Evolutionary conservation across 23 red algal species (phyloP).

Genomic region (Gracilaria vermiculophylla): DNA sequence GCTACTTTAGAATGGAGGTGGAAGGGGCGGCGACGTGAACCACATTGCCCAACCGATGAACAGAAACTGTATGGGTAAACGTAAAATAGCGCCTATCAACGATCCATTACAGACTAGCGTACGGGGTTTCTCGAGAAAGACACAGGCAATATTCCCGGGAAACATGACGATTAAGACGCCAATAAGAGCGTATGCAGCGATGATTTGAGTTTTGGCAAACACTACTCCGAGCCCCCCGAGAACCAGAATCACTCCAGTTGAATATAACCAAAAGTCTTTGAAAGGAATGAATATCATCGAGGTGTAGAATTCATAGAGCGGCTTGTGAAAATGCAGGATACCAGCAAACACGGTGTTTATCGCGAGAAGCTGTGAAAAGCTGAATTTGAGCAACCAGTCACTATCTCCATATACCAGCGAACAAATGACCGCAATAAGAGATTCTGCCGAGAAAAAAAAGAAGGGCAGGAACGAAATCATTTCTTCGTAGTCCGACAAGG

Average conservation of each 20-base stretch:
- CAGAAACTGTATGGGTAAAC: slow-evolving; percentile 57
- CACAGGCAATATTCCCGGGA: slow-evolving; percentile 55
- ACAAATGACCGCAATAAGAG: slow-evolving; percentile 12
- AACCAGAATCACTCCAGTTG: slow-evolving; percentile 12
- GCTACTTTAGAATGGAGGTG: slow-evolving; percentile 5
- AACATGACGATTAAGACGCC: slow-evolving; percentile 44
- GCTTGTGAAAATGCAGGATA: slow-evolving; percentile 41
- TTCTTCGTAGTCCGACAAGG: slow-evolving; percentile 2
- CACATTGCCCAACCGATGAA: slow-evolving; percentile 60
- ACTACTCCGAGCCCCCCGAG: slow-evolving; percentile 1
- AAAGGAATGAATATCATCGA: slow-evolving; percentile 70
- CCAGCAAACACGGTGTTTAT: slow-evolving; percentile 50
- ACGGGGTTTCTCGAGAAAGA: slow-evolving; percentile 1
- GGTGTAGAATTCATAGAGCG: slow-evolving; percentile 55
- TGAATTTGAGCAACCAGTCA: slow-evolving; percentile 56
- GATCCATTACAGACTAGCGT: slow-evolving; percentile 45
- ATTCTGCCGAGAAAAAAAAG: slow-evolving; percentile 14
- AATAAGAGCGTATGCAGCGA: slow-evolving; percentile 1
- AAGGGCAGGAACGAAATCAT: slow-evolving; percentile 4
- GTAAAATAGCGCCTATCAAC: slow-evolving; percentile 22
- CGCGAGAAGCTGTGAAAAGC: slow-evolving; percentile 50
- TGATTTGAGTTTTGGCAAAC: neutral
- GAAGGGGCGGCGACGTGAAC: slow-evolving; percentile 14
- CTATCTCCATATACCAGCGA: neutral
- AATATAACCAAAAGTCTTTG: slow-evolving; percentile 54